A percentile compares a stretch with the other conserved stretches of the same genome.
phyloP scores from a whole-genome alignment of 257 asterid species.

The Solanum acaule region DNA sequence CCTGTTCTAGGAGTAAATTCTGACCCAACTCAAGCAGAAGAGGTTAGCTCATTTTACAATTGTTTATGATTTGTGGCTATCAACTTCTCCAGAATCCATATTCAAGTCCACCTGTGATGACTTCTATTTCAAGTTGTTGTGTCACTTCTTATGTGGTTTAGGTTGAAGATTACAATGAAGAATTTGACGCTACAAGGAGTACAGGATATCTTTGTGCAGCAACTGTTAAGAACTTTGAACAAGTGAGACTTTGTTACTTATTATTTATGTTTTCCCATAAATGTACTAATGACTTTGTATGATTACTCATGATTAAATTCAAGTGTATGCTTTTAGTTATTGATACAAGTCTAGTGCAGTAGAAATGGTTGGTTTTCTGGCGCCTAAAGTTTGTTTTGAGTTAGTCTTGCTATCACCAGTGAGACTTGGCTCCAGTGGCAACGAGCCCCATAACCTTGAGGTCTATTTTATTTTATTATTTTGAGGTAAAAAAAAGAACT shows the following conservation, averaged over 20 bases:
- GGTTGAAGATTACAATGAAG: slow-evolving; percentile 63
- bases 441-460: neutral
- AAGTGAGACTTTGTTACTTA: slow-evolving; percentile 22
- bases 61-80: neutral
- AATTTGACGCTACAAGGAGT: slow-evolving; percentile 93
- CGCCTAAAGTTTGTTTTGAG: neutral
- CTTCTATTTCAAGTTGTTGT: neutral
- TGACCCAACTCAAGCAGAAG: slow-evolving; percentile 78
- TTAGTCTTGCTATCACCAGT: neutral
- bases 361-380: neutral
- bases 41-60: slow-evolving; percentile 31
- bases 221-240: slow-evolving; percentile 64
- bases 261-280: neutral
- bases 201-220: slow-evolving; percentile 94
- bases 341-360: neutral
- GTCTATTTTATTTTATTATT: neutral
- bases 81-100: neutral
- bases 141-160: slow-evolving; percentile 14
- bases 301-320: neutral
- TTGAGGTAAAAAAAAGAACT: neutral
- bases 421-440: neutral
- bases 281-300: neutral
- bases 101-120: neutral
- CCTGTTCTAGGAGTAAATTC: slow-evolving; percentile 91
- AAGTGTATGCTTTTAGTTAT: neutral